Percentiles rank a stretch among this genome's conserved stretches.
Conservation (phyloP, 2,329 filamentous ascomycete species). For the Ophiosphaerella herpotricha region DNA sequence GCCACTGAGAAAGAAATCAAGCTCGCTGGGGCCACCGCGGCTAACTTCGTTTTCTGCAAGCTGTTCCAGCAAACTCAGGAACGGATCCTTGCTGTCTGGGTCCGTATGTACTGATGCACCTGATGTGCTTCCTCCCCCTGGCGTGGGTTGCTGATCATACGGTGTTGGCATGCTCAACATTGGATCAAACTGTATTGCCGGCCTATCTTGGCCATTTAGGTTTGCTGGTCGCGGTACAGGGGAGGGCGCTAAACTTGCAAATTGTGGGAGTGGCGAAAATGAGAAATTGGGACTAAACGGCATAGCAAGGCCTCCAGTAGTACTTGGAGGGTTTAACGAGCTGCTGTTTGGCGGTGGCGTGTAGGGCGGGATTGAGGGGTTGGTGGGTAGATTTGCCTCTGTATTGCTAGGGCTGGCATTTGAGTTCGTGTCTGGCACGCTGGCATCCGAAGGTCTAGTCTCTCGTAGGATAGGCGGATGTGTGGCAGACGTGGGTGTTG, state of each 20-base stretch:
- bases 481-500: constrained; percentile 39
- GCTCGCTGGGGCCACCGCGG: constrained; percentile 70
- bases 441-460: constrained; percentile 28
- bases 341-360: constrained; percentile 32
- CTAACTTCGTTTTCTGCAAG: constrained; percentile 79
- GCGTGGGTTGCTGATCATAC: constrained; percentile 51
- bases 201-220: constrained; percentile 22
- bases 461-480: constrained; percentile 24
- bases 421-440: constrained; percentile 22
- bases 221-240: constrained; percentile 31
- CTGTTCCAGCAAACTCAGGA: constrained; percentile 78
- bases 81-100: constrained; percentile 73
- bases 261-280: constrained; percentile 40
- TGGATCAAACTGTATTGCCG: constrained; percentile 36
- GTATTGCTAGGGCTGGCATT: constrained; percentile 29
- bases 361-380: constrained; percentile 30
- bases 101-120: constrained; percentile 48
- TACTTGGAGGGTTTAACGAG: constrained; percentile 18
- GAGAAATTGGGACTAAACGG: constrained; percentile 51
- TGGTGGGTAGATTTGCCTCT: constrained; percentile 23
- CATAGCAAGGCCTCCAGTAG: constrained; percentile 32
- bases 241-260: constrained; percentile 39
- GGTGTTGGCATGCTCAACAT: constrained; percentile 50
- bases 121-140: constrained; percentile 50
- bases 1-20: constrained; percentile 73